Conservation (phyloP, 2,329 filamentous ascomycete genomes). For the Madurella mycetomatis region DNA sequence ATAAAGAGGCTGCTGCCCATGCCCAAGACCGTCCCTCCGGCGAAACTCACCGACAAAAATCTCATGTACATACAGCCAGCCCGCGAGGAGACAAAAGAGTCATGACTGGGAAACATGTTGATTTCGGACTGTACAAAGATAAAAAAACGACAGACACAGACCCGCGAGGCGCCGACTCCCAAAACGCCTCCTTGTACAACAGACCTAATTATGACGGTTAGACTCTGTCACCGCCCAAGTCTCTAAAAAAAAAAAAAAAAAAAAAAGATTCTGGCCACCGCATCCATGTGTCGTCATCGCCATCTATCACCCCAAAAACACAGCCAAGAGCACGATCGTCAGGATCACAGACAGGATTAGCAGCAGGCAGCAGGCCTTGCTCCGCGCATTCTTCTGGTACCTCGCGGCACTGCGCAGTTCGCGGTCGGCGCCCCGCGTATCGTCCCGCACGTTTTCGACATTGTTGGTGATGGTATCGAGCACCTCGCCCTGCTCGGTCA, state of each 20-base stretch:
- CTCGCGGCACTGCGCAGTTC: constrained; percentile 81
- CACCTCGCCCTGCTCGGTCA: constrained; percentile 86
- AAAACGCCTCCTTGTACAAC: constrained; percentile 17
- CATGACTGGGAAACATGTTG: not conserved
- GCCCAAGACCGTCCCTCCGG: constrained; percentile 6
- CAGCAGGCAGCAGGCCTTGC: constrained; percentile 89
- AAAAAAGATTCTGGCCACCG: not conserved
- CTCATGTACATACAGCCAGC: constrained; percentile 5
- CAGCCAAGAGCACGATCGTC: constrained; percentile 83
- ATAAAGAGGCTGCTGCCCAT: constrained; percentile 23
- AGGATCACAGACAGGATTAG: constrained; percentile 85
- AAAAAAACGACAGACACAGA: constrained; percentile 7
- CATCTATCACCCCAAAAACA: constrained; percentile 62
- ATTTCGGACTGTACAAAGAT: constrained; percentile 1
- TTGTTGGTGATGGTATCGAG: constrained; percentile 85
- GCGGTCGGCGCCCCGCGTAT: constrained; percentile 78
- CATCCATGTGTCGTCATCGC: not conserved
- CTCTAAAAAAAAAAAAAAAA: not conserved
- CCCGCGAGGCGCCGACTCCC: constrained; percentile 6
- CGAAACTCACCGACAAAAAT: not conserved
- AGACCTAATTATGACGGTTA: not conserved
- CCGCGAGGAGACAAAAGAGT: not conserved
- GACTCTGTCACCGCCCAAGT: constrained; percentile 4
- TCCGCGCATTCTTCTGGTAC: constrained; percentile 92
- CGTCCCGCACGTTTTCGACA: constrained; percentile 73